Percentiles rank a stretch among this genome's conserved stretches.
These are phyloP conservation scores for Aschersonia sp. DNA, from an alignment of 2,329 filamentous ascomycete genomes.

Conservation along the genomic window DNA sequence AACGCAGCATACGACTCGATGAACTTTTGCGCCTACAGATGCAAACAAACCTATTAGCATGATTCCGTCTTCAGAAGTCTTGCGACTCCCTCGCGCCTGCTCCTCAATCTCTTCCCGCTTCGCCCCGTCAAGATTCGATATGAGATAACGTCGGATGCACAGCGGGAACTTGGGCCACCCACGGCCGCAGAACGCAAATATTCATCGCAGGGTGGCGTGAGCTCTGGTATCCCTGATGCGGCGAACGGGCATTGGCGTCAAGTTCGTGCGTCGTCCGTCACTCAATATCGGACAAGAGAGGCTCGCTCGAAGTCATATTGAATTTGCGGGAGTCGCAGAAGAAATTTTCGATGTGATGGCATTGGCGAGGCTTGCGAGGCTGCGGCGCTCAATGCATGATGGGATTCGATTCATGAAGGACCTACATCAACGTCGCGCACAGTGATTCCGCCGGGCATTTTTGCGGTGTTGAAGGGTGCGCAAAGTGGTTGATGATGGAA, in stretches of 20 bases:
- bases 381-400: neutral
- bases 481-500: neutral
- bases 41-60: slow-evolving; percentile 46
- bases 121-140: neutral
- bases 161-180: too few species aligned
- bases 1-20: slow-evolving; percentile 75
- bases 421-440: slow-evolving; percentile 80
- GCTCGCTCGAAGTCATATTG: too few species aligned
- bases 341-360: too few species aligned
- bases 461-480: slow-evolving; percentile 37
- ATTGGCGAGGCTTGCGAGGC: neutral
- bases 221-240: too few species aligned
- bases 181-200: too few species aligned
- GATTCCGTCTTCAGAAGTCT: slow-evolving; percentile 64
- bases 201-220: too few species aligned
- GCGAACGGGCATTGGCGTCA: too few species aligned
- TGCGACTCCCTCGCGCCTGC: slow-evolving; percentile 61
- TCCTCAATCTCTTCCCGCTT: slow-evolving; percentile 24
- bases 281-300: too few species aligned
- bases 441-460: slow-evolving; percentile 65
- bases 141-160: too few species aligned
- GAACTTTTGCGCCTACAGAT: slow-evolving; percentile 68
- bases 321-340: too few species aligned
- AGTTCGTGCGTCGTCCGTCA: too few species aligned
- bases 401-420: slow-evolving; percentile 17